A percentile compares a stretch with the other conserved stretches of the same genome.
These are phyloP conservation scores for Aspergillus terreus DNA, from an alignment of 2,329 filamentous ascomycete species.

Conservation along the genomic window DNA sequence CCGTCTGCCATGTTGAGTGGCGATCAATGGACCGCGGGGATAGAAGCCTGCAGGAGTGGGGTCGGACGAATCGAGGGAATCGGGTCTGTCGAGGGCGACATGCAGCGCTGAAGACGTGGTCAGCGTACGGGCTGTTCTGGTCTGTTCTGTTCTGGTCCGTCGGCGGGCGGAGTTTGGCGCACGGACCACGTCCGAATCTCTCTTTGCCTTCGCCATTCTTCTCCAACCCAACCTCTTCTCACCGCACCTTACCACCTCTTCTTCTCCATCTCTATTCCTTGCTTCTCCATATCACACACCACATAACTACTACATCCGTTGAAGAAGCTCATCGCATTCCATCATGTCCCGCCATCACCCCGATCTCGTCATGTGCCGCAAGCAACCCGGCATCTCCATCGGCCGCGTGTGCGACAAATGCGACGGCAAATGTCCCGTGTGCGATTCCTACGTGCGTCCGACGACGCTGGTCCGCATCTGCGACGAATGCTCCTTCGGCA, in stretches of 20 bases:
- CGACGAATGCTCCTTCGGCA: constrained; percentile 98
- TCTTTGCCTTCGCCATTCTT: constrained; percentile 6
- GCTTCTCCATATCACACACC: background rate
- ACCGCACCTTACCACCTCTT: background rate
- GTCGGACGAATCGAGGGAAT: background rate
- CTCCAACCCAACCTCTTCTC: background rate
- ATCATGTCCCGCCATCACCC: constrained; percentile 90
- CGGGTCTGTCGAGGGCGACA: background rate
- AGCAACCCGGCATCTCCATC: constrained; percentile 95
- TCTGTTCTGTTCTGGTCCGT: background rate
- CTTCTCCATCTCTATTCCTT: background rate
- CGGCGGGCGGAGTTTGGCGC: constrained; percentile 17
- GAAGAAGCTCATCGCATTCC: background rate
- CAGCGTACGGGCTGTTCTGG: background rate
- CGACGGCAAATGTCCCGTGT: constrained; percentile 98
- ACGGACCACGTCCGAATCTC: constrained; percentile 33
- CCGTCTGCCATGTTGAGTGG: background rate
- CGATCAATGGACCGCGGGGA: background rate
- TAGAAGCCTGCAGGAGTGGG: background rate
- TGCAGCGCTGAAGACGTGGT: too few relatives aligned
- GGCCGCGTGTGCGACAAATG: constrained; percentile 99
- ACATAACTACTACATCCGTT: background rate
- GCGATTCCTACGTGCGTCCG: constrained; percentile 96
- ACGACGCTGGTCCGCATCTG: constrained; percentile 97
- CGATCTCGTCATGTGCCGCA: constrained; percentile 99